These are phyloP conservation scores for Aspergillus egyptiacus DNA, from an alignment of 495 filamentous ascomycete genomes.

Conservation along the genomic window DNA sequence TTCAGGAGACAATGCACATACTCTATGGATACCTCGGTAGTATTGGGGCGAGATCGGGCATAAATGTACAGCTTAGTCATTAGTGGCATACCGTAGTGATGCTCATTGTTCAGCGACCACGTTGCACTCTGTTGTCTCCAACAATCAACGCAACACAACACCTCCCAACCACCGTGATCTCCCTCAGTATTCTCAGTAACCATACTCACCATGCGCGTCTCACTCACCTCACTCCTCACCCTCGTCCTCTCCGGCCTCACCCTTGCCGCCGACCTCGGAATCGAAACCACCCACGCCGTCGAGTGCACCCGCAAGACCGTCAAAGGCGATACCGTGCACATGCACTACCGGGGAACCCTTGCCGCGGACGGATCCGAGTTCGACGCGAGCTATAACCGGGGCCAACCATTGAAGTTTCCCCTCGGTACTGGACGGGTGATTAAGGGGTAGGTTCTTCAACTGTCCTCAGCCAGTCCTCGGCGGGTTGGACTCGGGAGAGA, in stretches of 20 bases:
- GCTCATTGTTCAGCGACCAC: too few species aligned
- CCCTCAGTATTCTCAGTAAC: not conserved
- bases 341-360: constrained; percentile 85
- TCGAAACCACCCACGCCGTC: constrained; percentile 68
- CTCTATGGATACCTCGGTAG: too few species aligned
- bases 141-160: not conserved
- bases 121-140: not conserved
- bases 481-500: too few species aligned
- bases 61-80: not conserved
- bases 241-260: constrained; percentile 51
- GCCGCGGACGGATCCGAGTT: constrained; percentile 46
- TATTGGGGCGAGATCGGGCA: too few species aligned
- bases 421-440: constrained; percentile 81
- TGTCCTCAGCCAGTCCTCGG: too few species aligned
- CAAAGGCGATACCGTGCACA: constrained; percentile 69
- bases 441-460: constrained; percentile 56
- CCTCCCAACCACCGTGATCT: not conserved
- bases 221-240: constrained; percentile 40
- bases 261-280: constrained; percentile 56
- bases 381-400: constrained; percentile 64
- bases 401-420: constrained; percentile 67
- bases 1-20: too few species aligned
- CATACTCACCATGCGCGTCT: constrained; percentile 28
- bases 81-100: not conserved
- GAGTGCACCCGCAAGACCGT: constrained; percentile 68